phyloP scores from a whole-genome alignment of 495 filamentous ascomycete genomes.

The Symbiotaphrina buchneri region DNA sequence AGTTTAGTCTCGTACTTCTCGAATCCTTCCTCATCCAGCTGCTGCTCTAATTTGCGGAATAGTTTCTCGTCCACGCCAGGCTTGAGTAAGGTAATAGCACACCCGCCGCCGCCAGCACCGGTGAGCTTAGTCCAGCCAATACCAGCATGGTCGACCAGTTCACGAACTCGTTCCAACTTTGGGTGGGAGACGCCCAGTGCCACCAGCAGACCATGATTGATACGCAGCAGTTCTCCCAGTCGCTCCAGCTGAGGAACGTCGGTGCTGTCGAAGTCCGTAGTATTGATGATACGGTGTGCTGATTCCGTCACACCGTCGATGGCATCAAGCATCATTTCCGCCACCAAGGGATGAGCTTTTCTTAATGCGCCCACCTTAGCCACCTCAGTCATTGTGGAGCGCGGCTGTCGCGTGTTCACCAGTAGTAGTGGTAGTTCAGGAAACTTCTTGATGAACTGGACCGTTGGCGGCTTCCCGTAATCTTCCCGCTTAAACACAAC shows the following conservation, averaged over 20 bases:
- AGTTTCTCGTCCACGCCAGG: conserved; percentile 17
- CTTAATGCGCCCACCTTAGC: conserved; percentile 61
- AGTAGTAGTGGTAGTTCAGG: conserved; percentile 77
- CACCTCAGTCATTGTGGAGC: conserved; percentile 65
- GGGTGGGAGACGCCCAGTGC: conserved; percentile 87
- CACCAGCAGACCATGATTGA: conserved; percentile 82
- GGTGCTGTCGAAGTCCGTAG: conserved; percentile 34
- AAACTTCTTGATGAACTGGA: conserved; percentile 62
- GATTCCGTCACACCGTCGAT: conserved; percentile 64
- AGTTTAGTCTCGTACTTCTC: conserved; percentile 68
- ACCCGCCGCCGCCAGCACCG: conserved; percentile 84
- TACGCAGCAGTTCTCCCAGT: conserved; percentile 67
- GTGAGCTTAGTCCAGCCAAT: conserved; percentile 96
- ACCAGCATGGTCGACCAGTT: conserved; percentile 72
- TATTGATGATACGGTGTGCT: conserved; percentile 44
- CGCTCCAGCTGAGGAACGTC: conserved; percentile 33
- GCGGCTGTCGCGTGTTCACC: conserved; percentile 64
- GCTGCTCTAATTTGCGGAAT: conserved; percentile 27
- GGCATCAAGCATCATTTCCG: conserved; percentile 54
- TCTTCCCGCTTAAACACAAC: conserved; percentile 71
- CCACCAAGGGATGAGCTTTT: conserved; percentile 42
- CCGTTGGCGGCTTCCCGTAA: conserved; percentile 50
- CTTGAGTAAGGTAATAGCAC: conserved; percentile 75
- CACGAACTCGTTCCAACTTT: conserved; percentile 72
- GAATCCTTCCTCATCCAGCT: conserved; percentile 57